Percentiles rank a stretch among this genome's conserved stretches.
These are phyloP conservation scores for Amborella trichopoda DNA, from an alignment of 164 flowering plant species.

Conservation along the genomic window DNA sequence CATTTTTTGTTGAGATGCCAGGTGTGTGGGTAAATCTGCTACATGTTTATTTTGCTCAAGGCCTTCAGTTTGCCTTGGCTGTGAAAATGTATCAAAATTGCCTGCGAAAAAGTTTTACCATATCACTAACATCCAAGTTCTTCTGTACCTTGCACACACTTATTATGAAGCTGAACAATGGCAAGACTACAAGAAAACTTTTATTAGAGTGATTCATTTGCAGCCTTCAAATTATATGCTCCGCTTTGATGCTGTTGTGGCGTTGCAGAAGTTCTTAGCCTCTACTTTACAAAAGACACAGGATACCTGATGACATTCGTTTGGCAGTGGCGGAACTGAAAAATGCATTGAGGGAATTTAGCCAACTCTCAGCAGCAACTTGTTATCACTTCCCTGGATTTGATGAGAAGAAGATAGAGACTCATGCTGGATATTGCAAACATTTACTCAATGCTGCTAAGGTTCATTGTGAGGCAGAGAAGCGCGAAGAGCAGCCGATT, in stretches of 20 bases:
- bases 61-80: not conserved
- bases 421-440: slow-evolving; percentile 91
- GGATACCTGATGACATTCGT: slow-evolving; percentile 78
- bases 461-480: slow-evolving; percentile 89
- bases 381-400: slow-evolving; percentile 82
- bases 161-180: not conserved
- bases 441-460: slow-evolving; percentile 86
- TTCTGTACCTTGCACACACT: not conserved
- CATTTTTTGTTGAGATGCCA: not conserved
- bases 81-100: slow-evolving; percentile 1
- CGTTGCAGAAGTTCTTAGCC: not conserved
- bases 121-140: not conserved
- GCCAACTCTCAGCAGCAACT: slow-evolving; percentile 75
- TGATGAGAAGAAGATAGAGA: slow-evolving; percentile 93
- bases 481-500: slow-evolving; percentile 75
- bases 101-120: not conserved
- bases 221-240: not conserved
- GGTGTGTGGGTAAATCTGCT: not conserved
- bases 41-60: not conserved
- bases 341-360: slow-evolving; percentile 89
- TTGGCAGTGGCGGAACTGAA: slow-evolving; percentile 74
- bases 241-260: not conserved
- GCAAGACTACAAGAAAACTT: not conserved
- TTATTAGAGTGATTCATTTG: not conserved
- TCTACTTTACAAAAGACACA: not conserved